phyloP scores from a whole-genome alignment of 2,329 filamentous ascomycete species.

The Cladorrhinum sp. region DNA sequence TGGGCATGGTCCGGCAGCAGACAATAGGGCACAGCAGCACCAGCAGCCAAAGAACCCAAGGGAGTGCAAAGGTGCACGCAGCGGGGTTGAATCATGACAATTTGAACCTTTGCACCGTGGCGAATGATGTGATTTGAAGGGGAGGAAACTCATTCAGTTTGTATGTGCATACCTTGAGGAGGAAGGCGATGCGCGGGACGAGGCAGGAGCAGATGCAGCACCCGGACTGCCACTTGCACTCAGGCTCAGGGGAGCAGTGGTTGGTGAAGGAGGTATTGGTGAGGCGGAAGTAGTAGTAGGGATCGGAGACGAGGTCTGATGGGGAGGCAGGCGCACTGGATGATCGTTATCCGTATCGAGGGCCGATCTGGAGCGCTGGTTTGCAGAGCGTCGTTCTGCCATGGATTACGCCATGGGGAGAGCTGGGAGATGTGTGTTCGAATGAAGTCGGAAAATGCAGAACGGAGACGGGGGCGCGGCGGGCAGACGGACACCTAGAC shows the following conservation, averaged over 20 bases:
- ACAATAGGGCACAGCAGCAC: background rate
- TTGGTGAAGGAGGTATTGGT: background rate
- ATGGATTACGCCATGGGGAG: constrained; percentile 64
- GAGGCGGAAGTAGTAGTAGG: constrained; percentile 9
- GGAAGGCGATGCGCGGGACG: background rate
- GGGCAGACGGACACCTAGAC: constrained; percentile 7
- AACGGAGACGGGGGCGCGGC: constrained; percentile 2
- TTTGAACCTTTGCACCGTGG: background rate
- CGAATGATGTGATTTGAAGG: background rate
- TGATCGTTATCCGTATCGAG: constrained; percentile 46
- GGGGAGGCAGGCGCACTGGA: constrained; percentile 49
- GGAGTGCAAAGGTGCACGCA: background rate
- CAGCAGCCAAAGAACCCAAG: background rate
- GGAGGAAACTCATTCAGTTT: background rate
- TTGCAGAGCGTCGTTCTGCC: constrained; percentile 60
- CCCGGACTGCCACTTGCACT: background rate
- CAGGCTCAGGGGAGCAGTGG: background rate
- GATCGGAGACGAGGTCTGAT: constrained; percentile 21
- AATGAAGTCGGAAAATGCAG: background rate
- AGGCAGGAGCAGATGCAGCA: background rate
- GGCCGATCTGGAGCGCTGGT: constrained; percentile 50
- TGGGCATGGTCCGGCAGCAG: background rate
- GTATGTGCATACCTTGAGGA: background rate
- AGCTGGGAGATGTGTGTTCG: constrained; percentile 36
- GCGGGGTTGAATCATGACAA: background rate